A percentile compares a stretch with the other conserved stretches of the same genome.
Conservation (phyloP, 1,284 basidiomycete genomes). For the Ustilago curta region DNA sequence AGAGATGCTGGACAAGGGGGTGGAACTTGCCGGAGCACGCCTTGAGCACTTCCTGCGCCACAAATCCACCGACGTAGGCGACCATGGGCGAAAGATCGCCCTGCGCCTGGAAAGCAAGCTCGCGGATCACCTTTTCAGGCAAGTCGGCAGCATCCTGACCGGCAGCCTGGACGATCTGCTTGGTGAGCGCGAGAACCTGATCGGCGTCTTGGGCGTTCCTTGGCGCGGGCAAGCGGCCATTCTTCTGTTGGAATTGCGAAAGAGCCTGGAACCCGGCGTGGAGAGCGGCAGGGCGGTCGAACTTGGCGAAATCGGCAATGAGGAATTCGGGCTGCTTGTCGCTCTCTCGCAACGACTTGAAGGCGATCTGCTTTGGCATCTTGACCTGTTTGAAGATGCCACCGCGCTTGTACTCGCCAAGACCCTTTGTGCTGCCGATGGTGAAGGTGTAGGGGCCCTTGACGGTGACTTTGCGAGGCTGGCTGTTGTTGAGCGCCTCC, state of each 20-base stretch:
- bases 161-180: conserved; percentile 76
- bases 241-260: conserved; percentile 80
- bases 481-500: conserved; percentile 87
- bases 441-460: conserved; percentile 75
- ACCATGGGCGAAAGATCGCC: conserved; percentile 93
- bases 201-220: conserved; percentile 86
- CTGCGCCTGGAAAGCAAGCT: conserved; percentile 89
- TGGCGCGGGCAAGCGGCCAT: conserved; percentile 82
- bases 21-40: conserved; percentile 98
- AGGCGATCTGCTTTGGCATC: conserved; percentile 90
- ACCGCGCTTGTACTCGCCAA: conserved; percentile 83
- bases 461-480: conserved; percentile 90
- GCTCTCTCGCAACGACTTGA: conserved; percentile 90
- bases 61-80: conserved; percentile 95
- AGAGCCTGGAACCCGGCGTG: conserved; percentile 97
- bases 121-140: conserved; percentile 81
- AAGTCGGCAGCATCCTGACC: conserved; percentile 77
- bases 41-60: conserved; percentile 97
- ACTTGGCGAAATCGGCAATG: conserved; percentile 98
- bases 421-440: conserved; percentile 68
- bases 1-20: conserved; percentile 93
- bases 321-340: conserved; percentile 85
- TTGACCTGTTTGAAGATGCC: conserved; percentile 99
- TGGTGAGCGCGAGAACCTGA: conserved; percentile 79
- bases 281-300: conserved; percentile 88